These are phyloP conservation scores for Pseudogymnoascus pannorum DNA, from an alignment of 2,329 filamentous ascomycete species.

Conservation along the genomic window DNA sequence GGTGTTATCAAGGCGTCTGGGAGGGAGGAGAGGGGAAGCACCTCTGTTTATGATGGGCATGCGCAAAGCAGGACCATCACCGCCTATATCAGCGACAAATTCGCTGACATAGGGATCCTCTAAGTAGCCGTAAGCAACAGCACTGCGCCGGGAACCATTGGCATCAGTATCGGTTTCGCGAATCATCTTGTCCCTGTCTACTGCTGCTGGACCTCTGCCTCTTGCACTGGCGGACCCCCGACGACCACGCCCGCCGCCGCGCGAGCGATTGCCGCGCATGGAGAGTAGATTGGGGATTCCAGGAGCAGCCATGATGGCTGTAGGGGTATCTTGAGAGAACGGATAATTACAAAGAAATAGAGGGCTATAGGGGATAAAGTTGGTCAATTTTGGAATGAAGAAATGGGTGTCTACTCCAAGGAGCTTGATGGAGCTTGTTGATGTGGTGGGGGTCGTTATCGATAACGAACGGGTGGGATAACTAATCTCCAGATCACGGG, in stretches of 20 bases:
- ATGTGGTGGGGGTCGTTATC: not conserved
- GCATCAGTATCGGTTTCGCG: conserved; percentile 91
- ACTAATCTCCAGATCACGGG: not conserved
- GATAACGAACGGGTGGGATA: not conserved
- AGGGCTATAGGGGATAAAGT: not conserved
- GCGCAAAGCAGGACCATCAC: conserved; percentile 49
- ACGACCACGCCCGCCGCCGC: conserved; percentile 33
- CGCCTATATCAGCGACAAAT: conserved; percentile 48
- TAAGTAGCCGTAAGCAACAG: conserved; percentile 78
- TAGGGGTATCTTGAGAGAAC: not conserved
- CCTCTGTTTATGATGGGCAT: conserved; percentile 93
- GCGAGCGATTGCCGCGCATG: conserved; percentile 41
- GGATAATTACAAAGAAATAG: not conserved
- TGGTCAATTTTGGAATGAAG: not conserved
- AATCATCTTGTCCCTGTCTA: conserved; percentile 61
- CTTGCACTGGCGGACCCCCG: conserved; percentile 14
- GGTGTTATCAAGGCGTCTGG: conserved; percentile 13
- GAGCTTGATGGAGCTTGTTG: not conserved
- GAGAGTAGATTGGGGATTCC: conserved; percentile 72
- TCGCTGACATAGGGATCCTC: conserved; percentile 68
- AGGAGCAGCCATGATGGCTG: not conserved
- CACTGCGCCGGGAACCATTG: conserved; percentile 79
- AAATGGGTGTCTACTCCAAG: not conserved
- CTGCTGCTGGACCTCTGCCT: conserved; percentile 12
- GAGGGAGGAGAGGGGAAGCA: conserved; percentile 31